These are phyloP conservation scores for Pythium myriotylum DNA, from an alignment of 352 stramenopile genomes.

Conservation along the genomic window DNA sequence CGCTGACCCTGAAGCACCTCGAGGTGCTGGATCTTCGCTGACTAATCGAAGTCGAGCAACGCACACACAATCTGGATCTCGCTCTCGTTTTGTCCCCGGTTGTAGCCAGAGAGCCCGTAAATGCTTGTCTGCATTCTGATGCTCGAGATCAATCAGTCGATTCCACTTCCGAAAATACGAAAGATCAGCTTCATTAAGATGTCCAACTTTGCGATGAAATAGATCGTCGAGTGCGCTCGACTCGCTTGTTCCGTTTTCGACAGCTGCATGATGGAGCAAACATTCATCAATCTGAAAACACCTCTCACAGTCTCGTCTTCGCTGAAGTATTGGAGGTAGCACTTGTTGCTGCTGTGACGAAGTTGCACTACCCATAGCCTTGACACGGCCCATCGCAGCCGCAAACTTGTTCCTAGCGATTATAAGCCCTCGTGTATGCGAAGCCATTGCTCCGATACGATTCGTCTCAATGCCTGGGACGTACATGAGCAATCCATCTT, in stretches of 20 bases:
- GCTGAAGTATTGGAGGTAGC: constrained; percentile 76
- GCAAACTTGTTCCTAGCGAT: constrained; percentile 73
- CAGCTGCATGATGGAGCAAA: constrained; percentile 79
- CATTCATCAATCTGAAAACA: constrained; percentile 89
- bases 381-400: constrained; percentile 58
- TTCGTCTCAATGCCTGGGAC: constrained; percentile 72
- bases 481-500: constrained; percentile 75
- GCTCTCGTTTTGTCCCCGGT: constrained; percentile 57
- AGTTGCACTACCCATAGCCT: constrained; percentile 49
- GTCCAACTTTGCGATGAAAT: constrained; percentile 57
- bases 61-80: constrained; percentile 54
- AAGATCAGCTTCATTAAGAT: constrained; percentile 56
- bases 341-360: constrained; percentile 43
- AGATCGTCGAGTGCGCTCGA: constrained; percentile 73
- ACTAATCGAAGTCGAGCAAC: constrained; percentile 58
- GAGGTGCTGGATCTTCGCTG: constrained; percentile 37
- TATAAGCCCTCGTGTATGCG: constrained; percentile 67
- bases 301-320: constrained; percentile 60
- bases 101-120: constrained; percentile 72
- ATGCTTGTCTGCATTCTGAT: constrained; percentile 73
- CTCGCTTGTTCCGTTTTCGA: constrained; percentile 67
- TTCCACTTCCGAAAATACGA: constrained; percentile 80
- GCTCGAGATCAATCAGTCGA: constrained; percentile 70
- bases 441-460: constrained; percentile 54
- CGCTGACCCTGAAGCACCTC: constrained; percentile 25